Conservation (phyloP, 371 early-diverging fungal species). For the Mortierella sp. region DNA sequence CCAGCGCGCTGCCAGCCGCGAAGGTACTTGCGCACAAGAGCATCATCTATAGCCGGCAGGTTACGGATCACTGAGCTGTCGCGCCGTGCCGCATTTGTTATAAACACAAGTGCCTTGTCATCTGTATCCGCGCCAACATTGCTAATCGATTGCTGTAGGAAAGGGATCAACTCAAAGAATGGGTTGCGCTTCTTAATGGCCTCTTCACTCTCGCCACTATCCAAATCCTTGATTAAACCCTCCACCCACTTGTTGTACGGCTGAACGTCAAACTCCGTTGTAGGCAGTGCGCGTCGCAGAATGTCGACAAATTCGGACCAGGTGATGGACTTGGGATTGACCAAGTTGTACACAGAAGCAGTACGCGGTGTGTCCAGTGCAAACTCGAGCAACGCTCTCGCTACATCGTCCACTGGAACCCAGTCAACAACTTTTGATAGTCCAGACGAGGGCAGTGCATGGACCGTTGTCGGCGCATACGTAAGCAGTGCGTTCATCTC, state of each 20-base stretch:
- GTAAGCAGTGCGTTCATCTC: constrained; percentile 5
- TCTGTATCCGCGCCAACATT: background rate
- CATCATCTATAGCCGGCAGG: constrained; percentile 6
- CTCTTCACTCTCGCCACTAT: constrained; percentile 9
- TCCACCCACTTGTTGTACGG: constrained; percentile 12
- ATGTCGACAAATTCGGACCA: constrained; percentile 7
- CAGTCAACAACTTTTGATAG: constrained; percentile 5
- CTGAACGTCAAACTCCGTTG: constrained; percentile 6
- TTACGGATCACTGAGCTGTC: constrained; percentile 11
- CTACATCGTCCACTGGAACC: constrained; percentile 10
- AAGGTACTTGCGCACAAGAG: constrained; percentile 5
- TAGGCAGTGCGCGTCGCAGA: constrained; percentile 4
- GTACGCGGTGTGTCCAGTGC: constrained; percentile 7
- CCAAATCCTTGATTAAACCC: constrained; percentile 9
- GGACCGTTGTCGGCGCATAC: constrained; percentile 2
- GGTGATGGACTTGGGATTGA: constrained; percentile 9
- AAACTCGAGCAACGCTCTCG: constrained; percentile 5
- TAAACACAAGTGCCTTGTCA: constrained; percentile 4
- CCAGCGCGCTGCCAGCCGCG: constrained; percentile 7
- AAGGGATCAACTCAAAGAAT: constrained; percentile 11
- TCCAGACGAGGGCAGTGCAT: constrained; percentile 7
- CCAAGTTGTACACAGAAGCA: constrained; percentile 9
- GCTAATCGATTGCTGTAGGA: constrained; percentile 1
- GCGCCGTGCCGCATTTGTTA: constrained; percentile 6
- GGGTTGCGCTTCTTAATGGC: constrained; percentile 9